These are phyloP conservation scores for Fragaria iinumae DNA, from an alignment of 306 rosid genomes.

Conservation along the genomic window DNA sequence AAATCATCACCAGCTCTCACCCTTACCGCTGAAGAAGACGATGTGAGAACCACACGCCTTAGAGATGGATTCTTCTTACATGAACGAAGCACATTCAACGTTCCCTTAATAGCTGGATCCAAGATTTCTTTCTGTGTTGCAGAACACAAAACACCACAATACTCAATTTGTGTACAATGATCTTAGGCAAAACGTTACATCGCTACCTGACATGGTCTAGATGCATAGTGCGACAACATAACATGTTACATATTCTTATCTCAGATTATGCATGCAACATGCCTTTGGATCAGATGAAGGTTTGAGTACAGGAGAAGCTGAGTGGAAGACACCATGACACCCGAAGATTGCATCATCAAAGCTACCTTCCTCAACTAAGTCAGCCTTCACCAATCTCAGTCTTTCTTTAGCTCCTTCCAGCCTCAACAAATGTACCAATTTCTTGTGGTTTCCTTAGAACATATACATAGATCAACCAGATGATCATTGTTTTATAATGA, in stretches of 20 bases:
- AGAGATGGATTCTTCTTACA: constrained; percentile 59
- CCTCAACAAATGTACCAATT: constrained; percentile 63
- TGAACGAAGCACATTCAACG: constrained; percentile 72
- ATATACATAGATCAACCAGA: neutral
- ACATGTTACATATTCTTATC: neutral
- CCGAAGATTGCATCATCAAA: constrained; percentile 77
- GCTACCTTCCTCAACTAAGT: constrained; percentile 68
- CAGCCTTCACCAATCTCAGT: constrained; percentile 63
- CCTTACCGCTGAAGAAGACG: constrained; percentile 76
- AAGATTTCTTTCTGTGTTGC: constrained; percentile 52
- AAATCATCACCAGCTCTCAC: constrained; percentile 44
- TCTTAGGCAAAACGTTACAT: neutral
- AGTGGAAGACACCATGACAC: constrained; percentile 84
- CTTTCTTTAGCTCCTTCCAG: constrained; percentile 87
- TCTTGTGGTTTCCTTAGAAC: constrained; percentile 53
- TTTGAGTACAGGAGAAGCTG: constrained; percentile 80
- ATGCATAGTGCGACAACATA: neutral
- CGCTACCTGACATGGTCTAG: neutral
- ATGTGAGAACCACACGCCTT: constrained; percentile 69
- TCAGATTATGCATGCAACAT: neutral
- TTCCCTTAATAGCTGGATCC: constrained; percentile 70
- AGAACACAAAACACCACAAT: neutral
- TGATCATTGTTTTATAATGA: neutral
- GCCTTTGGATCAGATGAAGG: constrained; percentile 71
- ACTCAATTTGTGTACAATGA: neutral